A percentile compares a stretch with the other conserved stretches of the same genome.
phyloP scores from a whole-genome alignment of 2,329 filamentous ascomycete genomes.

The Xylaria sp. region DNA sequence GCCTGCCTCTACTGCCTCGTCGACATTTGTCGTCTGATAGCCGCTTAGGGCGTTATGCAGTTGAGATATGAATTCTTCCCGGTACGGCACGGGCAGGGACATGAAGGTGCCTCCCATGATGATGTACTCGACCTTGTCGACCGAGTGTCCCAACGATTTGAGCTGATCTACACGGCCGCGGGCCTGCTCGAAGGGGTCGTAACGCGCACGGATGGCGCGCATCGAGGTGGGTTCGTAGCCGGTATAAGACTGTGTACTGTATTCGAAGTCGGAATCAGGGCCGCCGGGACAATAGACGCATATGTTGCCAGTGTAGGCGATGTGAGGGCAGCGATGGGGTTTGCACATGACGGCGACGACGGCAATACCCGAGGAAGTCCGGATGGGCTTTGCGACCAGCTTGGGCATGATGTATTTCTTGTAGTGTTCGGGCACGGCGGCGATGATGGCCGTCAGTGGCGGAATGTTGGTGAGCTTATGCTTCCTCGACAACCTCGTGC shows the following conservation, averaged over 20 bases:
- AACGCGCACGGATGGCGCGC: conserved; percentile 95
- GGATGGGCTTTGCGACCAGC: conserved; percentile 95
- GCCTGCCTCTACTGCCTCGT: conserved; percentile 92
- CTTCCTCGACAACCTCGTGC: conserved; percentile 90
- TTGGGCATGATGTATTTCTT: conserved; percentile 99
- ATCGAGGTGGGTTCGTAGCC: conserved; percentile 99
- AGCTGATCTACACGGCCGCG: conserved; percentile 96
- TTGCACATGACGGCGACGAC: conserved; percentile 99
- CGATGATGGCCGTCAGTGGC: conserved; percentile 94
- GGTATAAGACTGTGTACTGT: conserved; percentile 98
- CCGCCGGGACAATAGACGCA: conserved; percentile 99
- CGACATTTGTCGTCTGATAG: conserved; percentile 92
- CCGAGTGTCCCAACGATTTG: conserved; percentile 92
- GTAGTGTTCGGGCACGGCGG: conserved; percentile 98
- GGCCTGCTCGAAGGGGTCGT: conserved; percentile 98
- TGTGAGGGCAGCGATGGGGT: conserved; percentile 95
- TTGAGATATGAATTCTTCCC: conserved; percentile 93
- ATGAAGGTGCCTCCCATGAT: conserved; percentile 99
- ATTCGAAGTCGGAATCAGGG: conserved; percentile 98
- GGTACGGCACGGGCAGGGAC: conserved; percentile 89
- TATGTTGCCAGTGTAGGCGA: conserved; percentile 98
- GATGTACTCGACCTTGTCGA: conserved; percentile 99
- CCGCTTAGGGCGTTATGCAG: conserved; percentile 96
- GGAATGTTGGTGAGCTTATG: conserved; percentile 89
- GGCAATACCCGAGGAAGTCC: conserved; percentile 95